phyloP scores from a whole-genome alignment of 2,329 filamentous ascomycete species.

The Akanthomyces uredinophilus region DNA sequence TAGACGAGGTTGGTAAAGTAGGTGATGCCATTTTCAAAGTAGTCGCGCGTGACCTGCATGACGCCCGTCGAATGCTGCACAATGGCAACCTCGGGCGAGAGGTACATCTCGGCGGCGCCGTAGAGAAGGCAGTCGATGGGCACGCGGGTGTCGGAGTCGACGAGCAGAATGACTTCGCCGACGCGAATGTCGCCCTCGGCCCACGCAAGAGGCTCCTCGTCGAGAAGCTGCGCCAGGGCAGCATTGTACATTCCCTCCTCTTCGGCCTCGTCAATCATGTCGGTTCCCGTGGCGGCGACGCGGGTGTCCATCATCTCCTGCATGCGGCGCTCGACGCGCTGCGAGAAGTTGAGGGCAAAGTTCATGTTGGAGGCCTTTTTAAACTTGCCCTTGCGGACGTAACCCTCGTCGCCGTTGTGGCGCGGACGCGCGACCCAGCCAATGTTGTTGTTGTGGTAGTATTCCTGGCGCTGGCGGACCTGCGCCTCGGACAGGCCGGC shows the following conservation, averaged over 20 bases:
- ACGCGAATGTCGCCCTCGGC: slow-evolving; percentile 57
- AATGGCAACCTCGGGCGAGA: slow-evolving; percentile 64
- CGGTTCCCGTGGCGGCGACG: slow-evolving; percentile 16
- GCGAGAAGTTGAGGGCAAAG: slow-evolving; percentile 58
- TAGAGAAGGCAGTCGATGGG: slow-evolving; percentile 64
- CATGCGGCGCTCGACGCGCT: slow-evolving; percentile 58
- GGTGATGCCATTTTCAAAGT: slow-evolving; percentile 69
- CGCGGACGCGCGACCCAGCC: slow-evolving; percentile 44
- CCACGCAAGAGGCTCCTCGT: slow-evolving; percentile 44
- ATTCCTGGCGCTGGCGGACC: slow-evolving; percentile 37
- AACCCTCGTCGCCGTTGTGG: slow-evolving; percentile 43
- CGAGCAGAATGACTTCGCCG: slow-evolving; percentile 59
- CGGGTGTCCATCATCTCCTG: slow-evolving; percentile 24
- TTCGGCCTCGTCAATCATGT: slow-evolving; percentile 23
- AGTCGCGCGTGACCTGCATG: slow-evolving; percentile 68
- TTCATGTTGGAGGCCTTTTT: slow-evolving; percentile 77
- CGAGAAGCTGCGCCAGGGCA: slow-evolving; percentile 44
- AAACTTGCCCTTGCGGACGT: slow-evolving; percentile 57
- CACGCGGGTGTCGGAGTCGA: slow-evolving; percentile 66
- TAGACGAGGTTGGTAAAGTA: slow-evolving; percentile 79
- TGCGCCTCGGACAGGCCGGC: slow-evolving; percentile 39
- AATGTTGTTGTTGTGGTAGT: slow-evolving; percentile 45
- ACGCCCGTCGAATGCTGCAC: slow-evolving; percentile 69
- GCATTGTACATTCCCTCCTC: slow-evolving; percentile 44
- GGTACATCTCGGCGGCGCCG: slow-evolving; percentile 66